These are phyloP conservation scores for Talaromyces rugulosus DNA, from an alignment of 2,329 filamentous ascomycete species.

Conservation along the genomic window DNA sequence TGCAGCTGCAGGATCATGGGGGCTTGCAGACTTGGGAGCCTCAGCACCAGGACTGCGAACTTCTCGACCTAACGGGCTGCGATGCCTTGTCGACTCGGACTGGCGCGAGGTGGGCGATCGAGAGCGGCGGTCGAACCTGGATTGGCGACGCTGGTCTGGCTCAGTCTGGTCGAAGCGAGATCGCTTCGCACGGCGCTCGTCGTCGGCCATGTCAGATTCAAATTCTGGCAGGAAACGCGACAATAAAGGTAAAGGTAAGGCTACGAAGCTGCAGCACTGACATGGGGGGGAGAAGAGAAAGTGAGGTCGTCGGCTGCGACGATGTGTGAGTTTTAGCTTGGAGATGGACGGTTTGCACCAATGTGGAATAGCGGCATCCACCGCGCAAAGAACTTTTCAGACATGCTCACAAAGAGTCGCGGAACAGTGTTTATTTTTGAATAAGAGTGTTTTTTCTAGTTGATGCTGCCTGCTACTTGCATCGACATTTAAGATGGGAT, in stretches of 20 bases:
- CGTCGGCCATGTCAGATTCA: conserved; percentile 62
- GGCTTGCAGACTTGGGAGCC: conserved; percentile 28
- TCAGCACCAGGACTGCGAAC: conserved; percentile 45
- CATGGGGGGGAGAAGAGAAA: neutral
- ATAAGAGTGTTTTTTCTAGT: neutral
- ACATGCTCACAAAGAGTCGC: neutral
- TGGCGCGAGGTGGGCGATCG: conserved; percentile 69
- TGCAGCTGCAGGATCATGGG: conserved; percentile 68
- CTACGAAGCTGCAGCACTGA: neutral
- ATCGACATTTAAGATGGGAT: neutral
- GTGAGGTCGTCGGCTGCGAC: too few species aligned
- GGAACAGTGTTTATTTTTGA: neutral
- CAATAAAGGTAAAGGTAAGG: neutral
- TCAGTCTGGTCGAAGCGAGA: conserved; percentile 94
- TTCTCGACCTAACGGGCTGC: conserved; percentile 67
- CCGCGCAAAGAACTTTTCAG: neutral
- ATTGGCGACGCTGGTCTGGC: conserved; percentile 69
- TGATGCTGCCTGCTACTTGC: neutral
- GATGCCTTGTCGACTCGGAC: conserved; percentile 68
- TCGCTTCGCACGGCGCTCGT: conserved; percentile 72
- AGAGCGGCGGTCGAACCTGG: conserved; percentile 88
- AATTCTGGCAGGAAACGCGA: neutral
- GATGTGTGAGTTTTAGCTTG: conserved; percentile 10
- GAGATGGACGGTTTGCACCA: conserved; percentile 8
- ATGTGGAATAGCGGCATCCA: conserved; percentile 9